A percentile compares a stretch with the other conserved stretches of the same genome.
Evolutionary conservation across 2,329 filamentous ascomycete genomes (phyloP).

Genomic region (Penicillium sp.): DNA sequence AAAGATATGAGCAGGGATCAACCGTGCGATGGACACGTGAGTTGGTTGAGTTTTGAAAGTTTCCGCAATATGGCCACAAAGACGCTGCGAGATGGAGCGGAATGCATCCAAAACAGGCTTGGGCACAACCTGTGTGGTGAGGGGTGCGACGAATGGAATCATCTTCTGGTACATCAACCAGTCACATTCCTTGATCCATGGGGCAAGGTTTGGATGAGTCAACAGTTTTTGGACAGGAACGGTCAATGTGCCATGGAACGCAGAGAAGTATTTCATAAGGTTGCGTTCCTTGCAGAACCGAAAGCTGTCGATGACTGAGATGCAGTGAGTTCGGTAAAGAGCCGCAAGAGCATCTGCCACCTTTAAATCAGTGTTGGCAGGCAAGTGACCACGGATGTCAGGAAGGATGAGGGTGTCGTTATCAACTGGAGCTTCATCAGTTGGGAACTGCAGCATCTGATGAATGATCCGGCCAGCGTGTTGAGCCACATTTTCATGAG

Average conservation of each 20-base stretch:
- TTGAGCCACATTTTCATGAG: slow-evolving; percentile 37
- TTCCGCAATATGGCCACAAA: slow-evolving; percentile 78
- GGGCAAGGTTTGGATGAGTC: slow-evolving; percentile 73
- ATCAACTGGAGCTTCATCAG: slow-evolving; percentile 49
- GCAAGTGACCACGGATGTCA: slow-evolving; percentile 79
- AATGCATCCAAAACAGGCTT: slow-evolving; percentile 84
- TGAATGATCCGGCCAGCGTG: slow-evolving; percentile 41
- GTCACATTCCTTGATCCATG: slow-evolving; percentile 95
- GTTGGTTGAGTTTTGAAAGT: slow-evolving; percentile 82
- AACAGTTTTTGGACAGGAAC: slow-evolving; percentile 95
- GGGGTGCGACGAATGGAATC: slow-evolving; percentile 85
- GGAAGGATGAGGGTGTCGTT: slow-evolving; percentile 77
- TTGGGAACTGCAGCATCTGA: slow-evolving; percentile 41
- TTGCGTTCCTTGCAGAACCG: slow-evolving; percentile 96
- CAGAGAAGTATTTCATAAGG: slow-evolving; percentile 91
- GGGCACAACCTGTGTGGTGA: slow-evolving; percentile 88
- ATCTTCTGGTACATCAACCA: slow-evolving; percentile 96
- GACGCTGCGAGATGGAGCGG: slow-evolving; percentile 76
- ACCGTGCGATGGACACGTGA: slow-evolving; percentile 83
- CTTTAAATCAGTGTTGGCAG: slow-evolving; percentile 78
- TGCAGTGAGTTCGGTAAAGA: slow-evolving; percentile 91
- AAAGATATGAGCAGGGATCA: slow-evolving; percentile 86
- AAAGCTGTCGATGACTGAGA: slow-evolving; percentile 91
- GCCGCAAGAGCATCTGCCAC: slow-evolving; percentile 82
- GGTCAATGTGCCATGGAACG: slow-evolving; percentile 93